A percentile compares a stretch with the other conserved stretches of the same genome.
Evolutionary conservation across 345 rosid species (phyloP).

Genomic region (Excoecaria cochinchinensis): DNA sequence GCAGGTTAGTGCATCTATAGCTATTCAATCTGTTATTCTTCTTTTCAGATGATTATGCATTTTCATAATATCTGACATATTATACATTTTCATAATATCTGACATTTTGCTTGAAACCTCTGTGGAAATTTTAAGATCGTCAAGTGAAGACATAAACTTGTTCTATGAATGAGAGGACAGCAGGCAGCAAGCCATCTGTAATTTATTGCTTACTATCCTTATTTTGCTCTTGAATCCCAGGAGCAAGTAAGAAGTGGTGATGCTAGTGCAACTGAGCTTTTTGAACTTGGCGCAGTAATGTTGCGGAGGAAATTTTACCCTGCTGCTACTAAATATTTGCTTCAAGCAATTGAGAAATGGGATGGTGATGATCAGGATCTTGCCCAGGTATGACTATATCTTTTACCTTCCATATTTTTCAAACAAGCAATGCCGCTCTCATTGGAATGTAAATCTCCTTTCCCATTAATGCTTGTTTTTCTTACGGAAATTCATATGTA

Average conservation of each 20-base stretch:
- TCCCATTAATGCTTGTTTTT: background rate
- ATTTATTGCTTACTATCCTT: slow-evolving; percentile 10
- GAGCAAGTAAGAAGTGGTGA: slow-evolving; percentile 99
- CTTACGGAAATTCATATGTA: background rate
- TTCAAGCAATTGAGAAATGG: slow-evolving; percentile 91
- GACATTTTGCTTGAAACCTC: background rate
- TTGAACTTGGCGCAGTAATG: slow-evolving; percentile 98
- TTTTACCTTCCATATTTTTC: slow-evolving; percentile 6
- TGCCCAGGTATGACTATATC: slow-evolving; percentile 65
- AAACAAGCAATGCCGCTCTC: background rate
- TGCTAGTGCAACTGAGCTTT: slow-evolving; percentile 88
- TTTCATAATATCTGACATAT: background rate
- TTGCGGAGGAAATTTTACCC: slow-evolving; percentile 86
- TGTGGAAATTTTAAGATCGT: background rate
- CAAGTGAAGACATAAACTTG: background rate
- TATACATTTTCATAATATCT: background rate
- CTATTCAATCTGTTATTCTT: background rate
- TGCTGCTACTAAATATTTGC: slow-evolving; percentile 79
- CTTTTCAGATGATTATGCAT: background rate
- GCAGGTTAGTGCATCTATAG: slow-evolving; percentile 49
- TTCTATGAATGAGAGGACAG: background rate
- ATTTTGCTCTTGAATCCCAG: slow-evolving; percentile 35
- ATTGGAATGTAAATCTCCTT: background rate
- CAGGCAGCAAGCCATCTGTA: background rate
- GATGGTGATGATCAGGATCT: slow-evolving; percentile 98